Base-by-base conservation (phyloP, 2,329 filamentous ascomycete genomes). In the Aureobasidium uvarum region DNA sequence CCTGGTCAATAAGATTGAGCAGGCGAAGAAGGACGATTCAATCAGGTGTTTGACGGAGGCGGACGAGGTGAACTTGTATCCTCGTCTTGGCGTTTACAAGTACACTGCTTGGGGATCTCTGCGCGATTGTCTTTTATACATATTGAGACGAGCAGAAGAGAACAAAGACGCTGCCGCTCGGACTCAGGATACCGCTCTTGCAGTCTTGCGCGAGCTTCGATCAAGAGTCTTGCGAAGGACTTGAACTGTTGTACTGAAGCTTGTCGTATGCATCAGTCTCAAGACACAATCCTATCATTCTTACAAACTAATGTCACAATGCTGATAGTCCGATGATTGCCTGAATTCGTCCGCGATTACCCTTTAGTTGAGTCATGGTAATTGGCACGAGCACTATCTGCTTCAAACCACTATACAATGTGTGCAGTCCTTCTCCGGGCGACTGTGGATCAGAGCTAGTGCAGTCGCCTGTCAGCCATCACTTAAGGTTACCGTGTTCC, bases 71-170 rank as follows among this genome's bases (percentile, higher is more conserved):
- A 55, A 25, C 20, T 5, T 13, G 36, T 41, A 55, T 28, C 52
- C 52, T 55, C 36, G 52, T 25, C 52, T 55, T 41, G 52, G 52
- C 7, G 52, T 55, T 2, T 60, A 46, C 16, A 60, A 60, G 36
- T 60, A 60, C 18, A 60, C 56, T 33, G 56, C 45, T 16, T 60
- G 56, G 56, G 56, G 56, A 20, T 25, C 31, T n/a, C 14, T 48
- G 7, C 39, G 45, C 18, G 41, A 60, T 16, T 60, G 56, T 38
- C 45, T 60, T 13, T 16, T 60, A 25, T 60, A 60, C 33, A 60
- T 60, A 1, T 18, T 60, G 41, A 46, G 56, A 36, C 28, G 56
- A 48, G 56, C 56, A 31, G 56, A 60, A 23, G 56, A 60, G 25
- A 60, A 60, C 16, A 60, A 60, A 18, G 56, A 60, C 23, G 56